These are phyloP conservation scores for Fusarium sambucinum DNA, from an alignment of 2,329 filamentous ascomycete genomes.

Conservation along the genomic window DNA sequence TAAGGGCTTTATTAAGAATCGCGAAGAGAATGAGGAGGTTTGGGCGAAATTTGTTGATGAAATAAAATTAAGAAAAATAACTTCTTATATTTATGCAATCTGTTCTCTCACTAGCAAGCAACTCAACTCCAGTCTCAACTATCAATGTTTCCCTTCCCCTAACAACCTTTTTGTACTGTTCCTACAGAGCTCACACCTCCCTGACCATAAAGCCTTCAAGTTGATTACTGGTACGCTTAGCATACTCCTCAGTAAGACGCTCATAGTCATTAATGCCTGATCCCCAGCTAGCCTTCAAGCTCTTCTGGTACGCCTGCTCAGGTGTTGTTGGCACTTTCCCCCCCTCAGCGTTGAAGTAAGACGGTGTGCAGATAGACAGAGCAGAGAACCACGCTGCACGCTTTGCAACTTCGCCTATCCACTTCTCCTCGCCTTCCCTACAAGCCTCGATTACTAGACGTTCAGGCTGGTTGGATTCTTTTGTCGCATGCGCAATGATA, in stretches of 20 bases:
- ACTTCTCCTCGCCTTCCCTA: neutral
- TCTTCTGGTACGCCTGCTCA: neutral
- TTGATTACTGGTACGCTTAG: neutral
- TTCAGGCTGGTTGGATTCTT: neutral
- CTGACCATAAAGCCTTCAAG: neutral
- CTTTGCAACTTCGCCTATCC: neutral
- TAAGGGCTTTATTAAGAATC: too few species aligned
- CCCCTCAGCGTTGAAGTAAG: neutral
- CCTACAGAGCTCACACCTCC: neutral
- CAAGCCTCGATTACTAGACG: neutral
- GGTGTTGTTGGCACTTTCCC: neutral
- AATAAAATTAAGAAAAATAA: too few species aligned
- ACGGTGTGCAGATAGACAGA: neutral
- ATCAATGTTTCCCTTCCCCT: too few species aligned
- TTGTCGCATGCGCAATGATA: neutral
- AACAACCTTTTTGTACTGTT: too few species aligned
- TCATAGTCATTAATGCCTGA: neutral
- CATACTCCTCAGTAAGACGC: neutral
- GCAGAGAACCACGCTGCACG: neutral
- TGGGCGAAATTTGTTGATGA: too few species aligned
- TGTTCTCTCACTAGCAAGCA: too few species aligned
- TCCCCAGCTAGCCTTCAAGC: neutral
- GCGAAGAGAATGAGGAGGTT: too few species aligned
- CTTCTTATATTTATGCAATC: too few species aligned
- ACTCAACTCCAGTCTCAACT: too few species aligned